Conservation (phyloP, 163 green algal species). For the Scenedesmus sp. region DNA sequence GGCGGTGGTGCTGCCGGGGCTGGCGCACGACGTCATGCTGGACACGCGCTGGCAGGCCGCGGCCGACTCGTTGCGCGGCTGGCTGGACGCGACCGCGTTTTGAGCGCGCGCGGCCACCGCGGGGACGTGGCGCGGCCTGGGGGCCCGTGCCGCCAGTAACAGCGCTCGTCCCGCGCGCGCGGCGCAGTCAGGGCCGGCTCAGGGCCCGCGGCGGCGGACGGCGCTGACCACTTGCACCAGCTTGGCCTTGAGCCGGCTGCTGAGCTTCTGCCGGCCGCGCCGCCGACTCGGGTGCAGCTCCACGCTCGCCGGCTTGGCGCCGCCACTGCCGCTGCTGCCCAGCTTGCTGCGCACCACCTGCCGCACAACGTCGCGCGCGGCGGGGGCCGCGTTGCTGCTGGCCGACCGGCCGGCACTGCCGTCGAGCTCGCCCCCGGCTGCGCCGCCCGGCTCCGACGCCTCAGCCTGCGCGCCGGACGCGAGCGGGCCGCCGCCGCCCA, state of each 20-base stretch:
- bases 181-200: too few species aligned
- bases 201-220: too few species aligned
- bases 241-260: slow-evolving; percentile 46
- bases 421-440: background rate
- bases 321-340: background rate
- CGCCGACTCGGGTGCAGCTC: slow-evolving; percentile 56
- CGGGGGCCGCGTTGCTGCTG: slow-evolving; percentile 4
- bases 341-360: background rate
- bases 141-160: too few species aligned
- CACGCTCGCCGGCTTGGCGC: slow-evolving; percentile 41
- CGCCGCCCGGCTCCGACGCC: background rate
- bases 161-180: too few species aligned
- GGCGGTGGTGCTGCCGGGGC: slow-evolving; percentile 57
- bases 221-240: too few species aligned
- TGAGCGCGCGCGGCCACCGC: too few species aligned
- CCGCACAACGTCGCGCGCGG: background rate
- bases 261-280: slow-evolving; percentile 61
- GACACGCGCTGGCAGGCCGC: slow-evolving; percentile 66
- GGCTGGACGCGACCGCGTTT: slow-evolving; percentile 45
- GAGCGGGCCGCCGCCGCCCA: slow-evolving; percentile 48
- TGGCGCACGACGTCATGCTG: slow-evolving; percentile 89
- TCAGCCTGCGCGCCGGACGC: background rate
- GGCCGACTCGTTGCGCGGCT: slow-evolving; percentile 52
- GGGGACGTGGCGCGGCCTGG: too few species aligned
- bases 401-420: background rate